Percentiles rank a stretch among this genome's conserved stretches.
These are phyloP conservation scores for Sclerotinia subarctica DNA, from an alignment of 2,329 filamentous ascomycete species.

Conservation along the genomic window DNA sequence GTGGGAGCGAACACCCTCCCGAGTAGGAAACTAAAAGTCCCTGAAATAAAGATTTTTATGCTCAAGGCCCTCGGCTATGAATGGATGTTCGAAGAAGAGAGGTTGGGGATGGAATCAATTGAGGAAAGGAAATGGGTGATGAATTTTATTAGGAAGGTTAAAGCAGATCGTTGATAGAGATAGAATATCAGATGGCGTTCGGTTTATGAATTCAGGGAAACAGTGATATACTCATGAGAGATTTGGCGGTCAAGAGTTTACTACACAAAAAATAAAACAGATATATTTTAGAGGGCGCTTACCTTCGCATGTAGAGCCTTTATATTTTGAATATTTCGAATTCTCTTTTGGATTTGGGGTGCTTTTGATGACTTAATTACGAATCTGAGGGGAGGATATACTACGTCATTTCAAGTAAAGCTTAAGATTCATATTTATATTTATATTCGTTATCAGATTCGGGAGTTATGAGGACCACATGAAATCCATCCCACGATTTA, in stretches of 20 bases:
- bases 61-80: not conserved
- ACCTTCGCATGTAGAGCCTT: too few relatives aligned
- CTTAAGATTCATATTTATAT: too few relatives aligned
- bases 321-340: too few relatives aligned
- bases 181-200: not conserved
- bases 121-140: not conserved
- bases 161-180: not conserved
- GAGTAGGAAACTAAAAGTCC: not conserved
- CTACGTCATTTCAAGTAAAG: too few relatives aligned
- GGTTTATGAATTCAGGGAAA: not conserved
- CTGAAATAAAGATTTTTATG: not conserved
- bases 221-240: not conserved
- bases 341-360: too few relatives aligned
- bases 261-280: not conserved
- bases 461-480: too few relatives aligned
- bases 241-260: not conserved
- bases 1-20: fast-evolving
- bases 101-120: constrained; percentile 2
- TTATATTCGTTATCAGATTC: too few relatives aligned
- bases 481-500: too few relatives aligned
- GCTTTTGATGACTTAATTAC: too few relatives aligned
- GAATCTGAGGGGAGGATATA: too few relatives aligned
- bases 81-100: not conserved
- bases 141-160: not conserved
- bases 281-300: too few relatives aligned